Evolutionary conservation across 1,284 basidiomycete genomes (phyloP).

Genomic region (Xerocomus amazonicus): DNA sequence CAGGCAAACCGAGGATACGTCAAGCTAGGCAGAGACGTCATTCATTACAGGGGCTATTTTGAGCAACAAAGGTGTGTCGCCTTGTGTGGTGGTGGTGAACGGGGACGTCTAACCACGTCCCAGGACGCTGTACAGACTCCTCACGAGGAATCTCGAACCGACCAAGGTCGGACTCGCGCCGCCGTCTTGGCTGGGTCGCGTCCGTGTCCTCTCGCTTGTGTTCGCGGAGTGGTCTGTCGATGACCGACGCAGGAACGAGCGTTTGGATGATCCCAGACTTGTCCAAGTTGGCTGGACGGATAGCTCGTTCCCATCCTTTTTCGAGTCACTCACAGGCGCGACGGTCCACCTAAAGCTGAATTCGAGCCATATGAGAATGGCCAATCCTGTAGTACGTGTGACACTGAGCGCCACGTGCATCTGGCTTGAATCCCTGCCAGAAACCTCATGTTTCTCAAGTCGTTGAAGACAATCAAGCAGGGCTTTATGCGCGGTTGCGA

Average conservation of each 20-base stretch:
- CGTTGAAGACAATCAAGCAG: constrained; percentile 9
- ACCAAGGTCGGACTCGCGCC: constrained; percentile 25
- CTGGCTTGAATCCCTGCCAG: constrained; percentile 8
- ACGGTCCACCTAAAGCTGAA: constrained; percentile 23
- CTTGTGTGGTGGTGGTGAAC: not conserved
- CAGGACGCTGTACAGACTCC: constrained; percentile 26
- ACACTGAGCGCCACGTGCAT: not conserved
- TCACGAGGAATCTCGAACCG: constrained; percentile 19
- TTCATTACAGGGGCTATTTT: constrained; percentile 27
- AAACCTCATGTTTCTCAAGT: constrained; percentile 17
- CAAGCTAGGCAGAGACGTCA: constrained; percentile 1
- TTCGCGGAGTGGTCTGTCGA: constrained; percentile 28
- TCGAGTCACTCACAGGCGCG: constrained; percentile 14
- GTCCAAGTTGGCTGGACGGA: constrained; percentile 33
- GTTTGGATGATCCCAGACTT: constrained; percentile 20
- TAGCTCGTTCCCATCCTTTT: constrained; percentile 25
- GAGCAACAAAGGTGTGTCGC: constrained; percentile 29
- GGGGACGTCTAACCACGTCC: not conserved
- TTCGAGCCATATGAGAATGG: constrained; percentile 12
- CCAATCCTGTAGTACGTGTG: constrained; percentile 18
- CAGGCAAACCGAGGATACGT: constrained; percentile 32
- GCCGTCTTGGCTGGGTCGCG: constrained; percentile 24
- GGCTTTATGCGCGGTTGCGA: constrained; percentile 20
- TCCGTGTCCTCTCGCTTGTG: constrained; percentile 31
- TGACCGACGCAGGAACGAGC: constrained; percentile 11